Percentiles rank a stretch among this genome's conserved stretches.
These are phyloP conservation scores for Aspergillus udagawae DNA, from an alignment of 2,329 filamentous ascomycete genomes.

Conservation along the genomic window DNA sequence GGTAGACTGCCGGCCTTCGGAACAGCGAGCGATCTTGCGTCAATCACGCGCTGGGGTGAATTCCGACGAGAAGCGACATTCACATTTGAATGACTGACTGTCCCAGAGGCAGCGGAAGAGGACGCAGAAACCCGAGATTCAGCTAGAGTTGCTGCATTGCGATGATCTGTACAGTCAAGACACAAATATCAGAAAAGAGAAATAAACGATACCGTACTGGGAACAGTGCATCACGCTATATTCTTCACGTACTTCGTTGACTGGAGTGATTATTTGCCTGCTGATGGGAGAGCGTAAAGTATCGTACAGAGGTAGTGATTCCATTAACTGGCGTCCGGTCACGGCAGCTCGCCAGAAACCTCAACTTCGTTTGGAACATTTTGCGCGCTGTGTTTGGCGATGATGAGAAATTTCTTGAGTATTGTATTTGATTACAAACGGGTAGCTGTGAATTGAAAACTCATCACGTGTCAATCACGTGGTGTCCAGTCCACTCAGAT, in stretches of 20 bases:
- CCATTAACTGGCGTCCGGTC: slow-evolving; percentile 13
- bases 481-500: no score
- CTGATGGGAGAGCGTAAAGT: slow-evolving; percentile 23
- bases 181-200: neutral
- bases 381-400: slow-evolving; percentile 4
- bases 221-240: neutral
- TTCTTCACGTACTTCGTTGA: slow-evolving; percentile 21
- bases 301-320: slow-evolving; percentile 15
- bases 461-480: neutral
- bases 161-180: neutral
- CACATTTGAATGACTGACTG: slow-evolving; percentile 9
- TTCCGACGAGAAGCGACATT: slow-evolving; percentile 13
- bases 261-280: slow-evolving; percentile 14
- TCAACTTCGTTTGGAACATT: slow-evolving; percentile 26
- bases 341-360: slow-evolving; percentile 3
- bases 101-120: slow-evolving; percentile 5
- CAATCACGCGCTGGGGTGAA: slow-evolving; percentile 28
- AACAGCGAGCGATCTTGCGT: slow-evolving; percentile 36
- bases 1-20: slow-evolving; percentile 23
- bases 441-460: neutral
- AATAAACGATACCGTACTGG: neutral
- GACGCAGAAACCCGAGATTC: neutral
- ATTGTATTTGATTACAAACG: neutral
- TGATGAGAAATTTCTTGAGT: neutral
- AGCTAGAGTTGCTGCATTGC: neutral